These are phyloP conservation scores for Auricularia sp. DNA, from an alignment of 768 basidiomycete genomes.

Conservation along the genomic window DNA sequence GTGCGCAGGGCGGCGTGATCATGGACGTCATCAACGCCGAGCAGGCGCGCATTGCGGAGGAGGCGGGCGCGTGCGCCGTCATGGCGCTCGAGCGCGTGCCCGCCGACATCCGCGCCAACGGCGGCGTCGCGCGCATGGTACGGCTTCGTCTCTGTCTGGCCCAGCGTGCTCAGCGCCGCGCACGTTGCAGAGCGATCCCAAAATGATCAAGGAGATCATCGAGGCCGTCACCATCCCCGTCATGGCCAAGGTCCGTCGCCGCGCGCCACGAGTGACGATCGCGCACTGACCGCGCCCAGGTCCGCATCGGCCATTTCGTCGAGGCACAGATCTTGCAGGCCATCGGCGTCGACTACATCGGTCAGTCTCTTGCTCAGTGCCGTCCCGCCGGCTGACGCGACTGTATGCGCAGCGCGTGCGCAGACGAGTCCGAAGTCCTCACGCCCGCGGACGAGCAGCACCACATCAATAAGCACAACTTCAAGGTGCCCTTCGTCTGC, in stretches of 20 bases:
- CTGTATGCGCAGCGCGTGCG: not conserved
- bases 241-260: conserved; percentile 27
- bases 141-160: conserved; percentile 11
- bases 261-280: conserved; percentile 34
- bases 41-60: conserved; percentile 89
- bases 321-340: conserved; percentile 86
- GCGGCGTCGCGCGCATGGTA: conserved; percentile 96
- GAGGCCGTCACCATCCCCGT: conserved; percentile 83
- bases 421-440: conserved; percentile 43
- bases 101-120: conserved; percentile 83
- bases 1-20: conserved; percentile 65
- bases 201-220: conserved; percentile 94
- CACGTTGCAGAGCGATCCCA: conserved; percentile 71
- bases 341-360: conserved; percentile 93
- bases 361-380: conserved; percentile 58
- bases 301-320: conserved; percentile 93
- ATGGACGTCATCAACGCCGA: conserved; percentile 92
- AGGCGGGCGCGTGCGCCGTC: conserved; percentile 94
- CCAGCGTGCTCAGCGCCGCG: not conserved
- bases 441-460: conserved; percentile 94
- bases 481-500: conserved; percentile 93
- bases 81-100: conserved; percentile 96
- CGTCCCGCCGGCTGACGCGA: conserved; percentile 34
- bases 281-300: conserved; percentile 61
- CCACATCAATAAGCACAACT: conserved; percentile 94